Base-by-base conservation (phyloP, 2,329 filamentous ascomycete genomes). In the Aspergillus quadrilineatus region DNA sequence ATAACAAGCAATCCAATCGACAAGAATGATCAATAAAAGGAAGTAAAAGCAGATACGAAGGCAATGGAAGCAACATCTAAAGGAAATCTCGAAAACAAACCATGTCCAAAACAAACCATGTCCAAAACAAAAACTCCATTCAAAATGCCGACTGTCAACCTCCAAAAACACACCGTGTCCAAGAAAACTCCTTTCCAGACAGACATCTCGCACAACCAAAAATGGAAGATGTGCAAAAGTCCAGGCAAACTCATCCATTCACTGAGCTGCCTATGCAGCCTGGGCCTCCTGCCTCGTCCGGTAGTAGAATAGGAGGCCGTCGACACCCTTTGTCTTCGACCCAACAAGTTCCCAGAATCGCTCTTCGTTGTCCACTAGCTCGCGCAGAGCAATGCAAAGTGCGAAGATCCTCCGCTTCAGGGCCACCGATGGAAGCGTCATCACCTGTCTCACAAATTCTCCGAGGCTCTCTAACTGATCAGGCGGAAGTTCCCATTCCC, bases 241-340 rank as follows among this genome's bases (percentile, higher is more conserved):
- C 22, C 22, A 22, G 22, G 22, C 22, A 22, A 22, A 22, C 2
- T 29, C 14, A 9, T 7, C 3, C 26, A 10, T 10, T 45, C 43
- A 45, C 6, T 45, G 22, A 12, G 14, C 43, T 15, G 22, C 22
- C 26, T 22, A 22, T 22, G 22, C 22, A 22, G 22, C 22, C 22
- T 22, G 22, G 22, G 22, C 22, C 22, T 22, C 22, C 22, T 45
- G 34, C 54, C 46, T 63, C 6, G 50, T 47, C 41, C 73, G 71
- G 60, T 72, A 75, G 58, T 75, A 75, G 6, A 69, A 70, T 28
- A 75, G 57, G 32, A 75, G 62, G 29, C 72, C 72, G 39, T 70
- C 67, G 10, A 71, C 67, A 17, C 68, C 66, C 47, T 68, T 69
- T 7, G 59, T 63, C 10, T 67, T 65, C 10, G 65, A 61, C 15